Base-by-base conservation (phyloP, 108 stramenopile genomes). In the Schizochytrium sp. region DNA sequence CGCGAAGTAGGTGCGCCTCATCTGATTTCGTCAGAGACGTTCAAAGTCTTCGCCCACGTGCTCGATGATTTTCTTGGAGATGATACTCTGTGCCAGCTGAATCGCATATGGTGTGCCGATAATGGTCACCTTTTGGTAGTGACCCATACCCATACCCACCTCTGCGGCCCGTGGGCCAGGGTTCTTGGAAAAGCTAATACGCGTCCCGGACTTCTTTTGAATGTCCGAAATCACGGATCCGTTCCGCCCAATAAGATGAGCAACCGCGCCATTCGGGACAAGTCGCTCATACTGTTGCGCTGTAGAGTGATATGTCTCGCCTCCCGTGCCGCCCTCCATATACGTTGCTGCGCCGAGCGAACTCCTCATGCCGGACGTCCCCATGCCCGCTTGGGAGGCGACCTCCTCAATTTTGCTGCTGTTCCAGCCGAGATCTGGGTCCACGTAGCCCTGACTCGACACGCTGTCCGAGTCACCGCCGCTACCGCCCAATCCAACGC, bases 91-190 rank as follows among this genome's bases (percentile, higher is more conserved):
- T 12, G 76, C 76, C 18, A 83, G 25, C 51, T 83, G 76, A 3
- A 83, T 83, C 45, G 76, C 45, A 23, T 53, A 83, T 6, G 76
- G 76, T 5, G 76, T 47, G 45, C 76, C 76, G 25, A 83, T 53
- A 4, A 83, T 83, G n/a, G 76, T 83, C 48, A 83, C 76, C 76
- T 53, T 83, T 34, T 83, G 76, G 23, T 83, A 83, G 45, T 83
- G 76, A 21, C 76, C 76, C 48, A 47, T 83, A 6, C 76, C 23
- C 63, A 69, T 69, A 23, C 63, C 63, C 25, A 69, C 63, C 63
- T 69, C 63, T 8, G 63, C 63, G 41, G 63, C 63, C 14, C 63
- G 63, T 23, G 63, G 63, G 23, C 76, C 51, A 6, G 76, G 76
- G 76, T 83, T 83, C 51, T 53, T 47, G 51, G 76, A 47, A 23